Conservation (phyloP, 768 basidiomycete species). For the Royoungia palumana region DNA sequence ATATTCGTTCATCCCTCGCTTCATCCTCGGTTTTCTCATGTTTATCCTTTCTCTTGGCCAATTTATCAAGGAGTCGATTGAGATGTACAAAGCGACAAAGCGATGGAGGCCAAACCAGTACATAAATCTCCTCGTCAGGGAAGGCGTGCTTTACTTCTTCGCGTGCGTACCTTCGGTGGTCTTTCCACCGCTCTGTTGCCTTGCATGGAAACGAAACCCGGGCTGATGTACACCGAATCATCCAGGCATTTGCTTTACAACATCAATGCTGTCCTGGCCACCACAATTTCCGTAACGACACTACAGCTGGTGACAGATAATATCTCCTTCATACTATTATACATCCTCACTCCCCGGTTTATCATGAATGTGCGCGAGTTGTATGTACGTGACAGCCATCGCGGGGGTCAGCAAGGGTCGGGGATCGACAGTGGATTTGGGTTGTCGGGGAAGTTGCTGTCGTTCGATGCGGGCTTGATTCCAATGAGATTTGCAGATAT, state of each 20-base stretch:
- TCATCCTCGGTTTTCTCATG: constrained; percentile 12
- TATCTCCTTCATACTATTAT: neutral
- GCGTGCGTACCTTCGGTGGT: constrained; percentile 16
- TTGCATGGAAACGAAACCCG: neutral
- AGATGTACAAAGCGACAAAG: constrained; percentile 7
- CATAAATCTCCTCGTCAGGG: constrained; percentile 11
- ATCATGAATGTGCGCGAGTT: constrained; percentile 17
- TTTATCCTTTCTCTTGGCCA: constrained; percentile 3
- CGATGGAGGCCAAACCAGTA: constrained; percentile 13
- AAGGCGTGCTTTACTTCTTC: constrained; percentile 19
- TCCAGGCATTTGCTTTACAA: constrained; percentile 14
- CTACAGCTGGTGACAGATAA: neutral
- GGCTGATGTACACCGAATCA: neutral
- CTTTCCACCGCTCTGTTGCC: too few relatives aligned
- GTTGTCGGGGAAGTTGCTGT: neutral
- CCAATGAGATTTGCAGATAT: neutral
- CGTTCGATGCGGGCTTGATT: neutral
- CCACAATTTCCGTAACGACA: neutral
- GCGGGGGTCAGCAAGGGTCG: neutral
- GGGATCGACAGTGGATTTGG: constrained; percentile 18
- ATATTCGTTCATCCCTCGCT: constrained; percentile 14
- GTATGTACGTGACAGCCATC: neutral
- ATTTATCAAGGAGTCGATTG: constrained; percentile 5
- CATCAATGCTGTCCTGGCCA: neutral
- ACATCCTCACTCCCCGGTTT: constrained; percentile 15